Conservation (phyloP, 202 grass and related monocot genomes). For the Schoenoplectus tabernaemontani region DNA sequence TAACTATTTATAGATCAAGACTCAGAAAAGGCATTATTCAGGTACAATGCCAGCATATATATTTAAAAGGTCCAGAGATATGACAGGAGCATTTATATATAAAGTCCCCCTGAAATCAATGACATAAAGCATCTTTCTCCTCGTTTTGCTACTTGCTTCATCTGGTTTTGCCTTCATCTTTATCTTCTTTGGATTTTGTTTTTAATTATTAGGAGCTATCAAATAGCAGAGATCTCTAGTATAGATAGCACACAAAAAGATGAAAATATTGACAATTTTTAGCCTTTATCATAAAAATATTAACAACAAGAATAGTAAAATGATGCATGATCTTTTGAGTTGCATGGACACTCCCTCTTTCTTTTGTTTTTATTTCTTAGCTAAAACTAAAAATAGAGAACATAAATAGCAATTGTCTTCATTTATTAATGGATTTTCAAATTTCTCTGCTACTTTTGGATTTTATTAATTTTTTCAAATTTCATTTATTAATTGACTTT, state of each 20-base stretch:
- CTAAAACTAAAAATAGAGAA: not conserved
- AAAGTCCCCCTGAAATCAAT: not conserved
- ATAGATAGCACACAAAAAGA: not conserved
- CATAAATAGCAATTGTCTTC: not conserved
- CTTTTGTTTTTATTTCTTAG: not conserved
- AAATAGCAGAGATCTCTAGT: not conserved
- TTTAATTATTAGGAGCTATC: not conserved
- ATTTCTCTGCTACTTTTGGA: not conserved
- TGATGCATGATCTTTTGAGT: not conserved
- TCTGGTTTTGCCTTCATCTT: not conserved
- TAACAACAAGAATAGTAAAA: not conserved
- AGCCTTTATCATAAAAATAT: not conserved
- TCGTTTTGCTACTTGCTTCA: not conserved
- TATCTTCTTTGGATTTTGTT: not conserved
- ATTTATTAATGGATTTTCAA: not conserved
- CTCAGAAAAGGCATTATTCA: not conserved
- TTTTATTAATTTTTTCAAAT: not conserved
- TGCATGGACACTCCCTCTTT: not conserved
- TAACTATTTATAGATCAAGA: conserved; percentile 1
- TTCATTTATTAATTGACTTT: too few species aligned
- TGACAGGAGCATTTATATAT: not conserved
- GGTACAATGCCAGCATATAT: not conserved
- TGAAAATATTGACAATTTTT: not conserved
- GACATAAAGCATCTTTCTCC: not conserved
- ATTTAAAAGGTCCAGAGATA: not conserved